These are phyloP conservation scores for Collybiopsis luxurians DNA, from an alignment of 768 basidiomycete genomes.

Conservation along the genomic window DNA sequence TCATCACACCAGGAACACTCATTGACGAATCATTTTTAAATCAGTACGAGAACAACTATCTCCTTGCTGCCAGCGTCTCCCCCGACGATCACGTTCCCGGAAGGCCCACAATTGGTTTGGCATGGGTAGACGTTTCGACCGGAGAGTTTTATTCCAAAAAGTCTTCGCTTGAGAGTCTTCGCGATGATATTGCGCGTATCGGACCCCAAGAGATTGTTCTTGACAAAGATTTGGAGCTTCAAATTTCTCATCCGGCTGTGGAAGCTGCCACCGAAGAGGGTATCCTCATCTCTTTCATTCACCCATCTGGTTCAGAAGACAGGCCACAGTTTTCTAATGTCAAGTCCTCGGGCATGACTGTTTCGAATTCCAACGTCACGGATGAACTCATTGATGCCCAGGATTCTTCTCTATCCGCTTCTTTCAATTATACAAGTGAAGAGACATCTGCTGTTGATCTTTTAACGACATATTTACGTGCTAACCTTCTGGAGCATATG, in stretches of 20 bases:
- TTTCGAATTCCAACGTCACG: slow-evolving; percentile 10
- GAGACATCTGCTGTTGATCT: slow-evolving; percentile 61
- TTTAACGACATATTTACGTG: slow-evolving; percentile 61
- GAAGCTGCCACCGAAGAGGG: slow-evolving; percentile 51
- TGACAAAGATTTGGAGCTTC: slow-evolving; percentile 32
- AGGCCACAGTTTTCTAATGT: no score
- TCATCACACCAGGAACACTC: slow-evolving; percentile 92
- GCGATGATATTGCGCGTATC: slow-evolving; percentile 82
- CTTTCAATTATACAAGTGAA: slow-evolving; percentile 27
- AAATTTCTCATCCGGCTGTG: slow-evolving; percentile 44
- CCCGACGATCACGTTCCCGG: neutral
- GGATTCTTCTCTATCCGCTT: slow-evolving; percentile 4
- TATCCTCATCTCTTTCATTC: slow-evolving; percentile 41
- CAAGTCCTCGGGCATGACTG: no score
- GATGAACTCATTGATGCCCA: slow-evolving; percentile 19
- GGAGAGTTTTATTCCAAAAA: slow-evolving; percentile 87
- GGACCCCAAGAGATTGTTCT: slow-evolving; percentile 83
- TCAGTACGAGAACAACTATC: slow-evolving; percentile 85
- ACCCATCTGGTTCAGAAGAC: slow-evolving; percentile 6
- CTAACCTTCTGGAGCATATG: slow-evolving; percentile 76
- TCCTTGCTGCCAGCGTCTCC: slow-evolving; percentile 60
- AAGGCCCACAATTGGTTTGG: slow-evolving; percentile 53
- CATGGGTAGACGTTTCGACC: slow-evolving; percentile 95
- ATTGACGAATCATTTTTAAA: slow-evolving; percentile 90
- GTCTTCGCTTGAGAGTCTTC: slow-evolving; percentile 50